These are phyloP conservation scores for Cystobasidium pallidum DNA, from an alignment of 1,284 basidiomycete genomes.

Conservation along the genomic window DNA sequence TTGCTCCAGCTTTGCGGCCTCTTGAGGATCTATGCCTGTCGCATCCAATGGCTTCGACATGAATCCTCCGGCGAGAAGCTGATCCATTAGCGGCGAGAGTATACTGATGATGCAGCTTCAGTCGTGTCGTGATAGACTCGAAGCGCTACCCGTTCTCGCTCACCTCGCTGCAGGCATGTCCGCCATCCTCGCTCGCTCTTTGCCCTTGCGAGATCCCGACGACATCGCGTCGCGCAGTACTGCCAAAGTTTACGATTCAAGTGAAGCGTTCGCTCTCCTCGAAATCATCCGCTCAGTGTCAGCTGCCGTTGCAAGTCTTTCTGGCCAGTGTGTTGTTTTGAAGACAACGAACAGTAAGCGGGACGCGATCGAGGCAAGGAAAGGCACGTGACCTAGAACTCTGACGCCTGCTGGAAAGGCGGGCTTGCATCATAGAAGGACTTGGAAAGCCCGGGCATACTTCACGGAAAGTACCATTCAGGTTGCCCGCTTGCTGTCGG, in stretches of 20 bases:
- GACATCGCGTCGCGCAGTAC: no score
- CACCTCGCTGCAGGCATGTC: constrained; percentile 4
- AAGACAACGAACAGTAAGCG: neutral
- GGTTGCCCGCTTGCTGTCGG: no score
- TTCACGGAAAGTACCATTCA: no score
- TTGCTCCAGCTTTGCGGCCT: constrained; percentile 25
- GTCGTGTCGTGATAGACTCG: no score
- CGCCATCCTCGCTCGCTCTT: neutral
- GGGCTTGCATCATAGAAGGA: no score
- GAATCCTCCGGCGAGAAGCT: constrained; percentile 28
- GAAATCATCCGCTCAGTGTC: no score
- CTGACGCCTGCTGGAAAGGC: neutral
- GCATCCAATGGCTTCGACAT: constrained; percentile 21
- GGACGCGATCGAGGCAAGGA: neutral
- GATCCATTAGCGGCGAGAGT: constrained; percentile 10
- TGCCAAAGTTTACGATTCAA: no score
- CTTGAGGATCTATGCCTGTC: neutral
- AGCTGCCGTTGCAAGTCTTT: no score
- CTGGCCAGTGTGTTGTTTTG: neutral
- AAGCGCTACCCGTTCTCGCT: neutral
- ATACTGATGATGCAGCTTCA: neutral
- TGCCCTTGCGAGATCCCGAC: constrained; percentile 19
- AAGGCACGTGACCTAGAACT: neutral
- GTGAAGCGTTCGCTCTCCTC: no score
- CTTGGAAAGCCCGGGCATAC: no score